A percentile compares a stretch with the other conserved stretches of the same genome.
Evolutionary conservation across 352 stramenopile genomes (phyloP).

Genomic region (Phytophthora constricta): DNA sequence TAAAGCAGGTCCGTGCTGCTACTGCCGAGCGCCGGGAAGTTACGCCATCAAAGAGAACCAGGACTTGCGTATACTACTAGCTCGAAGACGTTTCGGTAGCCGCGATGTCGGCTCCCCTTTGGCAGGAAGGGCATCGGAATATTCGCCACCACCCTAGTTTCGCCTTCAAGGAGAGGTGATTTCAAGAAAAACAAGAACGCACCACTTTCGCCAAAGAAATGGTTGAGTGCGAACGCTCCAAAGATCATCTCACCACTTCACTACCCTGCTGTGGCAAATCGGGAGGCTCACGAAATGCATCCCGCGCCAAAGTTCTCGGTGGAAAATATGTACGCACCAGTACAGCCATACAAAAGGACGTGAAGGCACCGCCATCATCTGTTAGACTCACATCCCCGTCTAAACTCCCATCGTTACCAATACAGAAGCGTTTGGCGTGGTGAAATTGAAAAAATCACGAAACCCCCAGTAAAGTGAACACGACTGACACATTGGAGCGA

Average conservation of each 20-base stretch:
- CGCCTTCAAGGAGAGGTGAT: constrained; percentile 3
- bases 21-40: constrained; percentile 39
- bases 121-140: constrained; percentile 14
- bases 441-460: neutral
- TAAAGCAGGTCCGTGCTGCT: constrained; percentile 34
- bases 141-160: constrained; percentile 5
- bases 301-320: constrained; percentile 6
- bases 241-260: constrained; percentile 27
- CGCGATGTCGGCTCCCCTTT: constrained; percentile 1
- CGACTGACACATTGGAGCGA: too few relatives aligned
- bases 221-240: constrained; percentile 40
- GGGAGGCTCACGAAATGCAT: constrained; percentile 16
- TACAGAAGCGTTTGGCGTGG: constrained; percentile 16
- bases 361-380: constrained; percentile 4
- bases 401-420: constrained; percentile 19
- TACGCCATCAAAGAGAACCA: constrained; percentile 23
- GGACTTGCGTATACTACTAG: constrained; percentile 57
- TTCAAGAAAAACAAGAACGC: constrained; percentile 18
- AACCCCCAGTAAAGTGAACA: too few relatives aligned
- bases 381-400: constrained; percentile 9
- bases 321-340: constrained; percentile 10
- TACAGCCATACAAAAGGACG: constrained; percentile 18
- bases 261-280: constrained; percentile 11
- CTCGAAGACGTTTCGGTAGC: constrained; percentile 43
- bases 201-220: constrained; percentile 59